Evolutionary conservation across 441 rosid species (phyloP).

Genomic region (Gossypium trilobum): DNA sequence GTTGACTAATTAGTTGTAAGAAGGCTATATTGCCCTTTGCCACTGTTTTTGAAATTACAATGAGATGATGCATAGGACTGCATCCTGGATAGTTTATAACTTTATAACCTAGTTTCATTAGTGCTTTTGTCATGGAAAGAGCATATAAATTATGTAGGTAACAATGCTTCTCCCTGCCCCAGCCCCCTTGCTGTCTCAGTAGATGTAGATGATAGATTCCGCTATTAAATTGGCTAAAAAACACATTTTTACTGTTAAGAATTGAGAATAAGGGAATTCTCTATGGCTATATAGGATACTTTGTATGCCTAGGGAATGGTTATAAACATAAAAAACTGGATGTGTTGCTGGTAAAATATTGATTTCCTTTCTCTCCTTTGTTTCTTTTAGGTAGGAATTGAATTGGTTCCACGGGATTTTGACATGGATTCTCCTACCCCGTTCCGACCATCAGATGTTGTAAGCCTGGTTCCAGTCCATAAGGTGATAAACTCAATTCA

Average conservation of each 20-base stretch:
- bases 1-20: not conserved
- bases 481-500: slow-evolving; percentile 33
- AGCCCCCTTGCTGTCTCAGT: not conserved
- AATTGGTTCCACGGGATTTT: slow-evolving; percentile 62
- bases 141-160: not conserved
- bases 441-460: slow-evolving; percentile 49
- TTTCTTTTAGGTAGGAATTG: slow-evolving; percentile 49
- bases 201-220: slow-evolving; percentile 1
- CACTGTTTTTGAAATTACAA: not conserved
- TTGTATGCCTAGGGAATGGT: not conserved
- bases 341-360: not conserved
- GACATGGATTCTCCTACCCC: slow-evolving; percentile 65
- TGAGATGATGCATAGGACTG: not conserved
- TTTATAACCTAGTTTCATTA: not conserved
- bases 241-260: not conserved
- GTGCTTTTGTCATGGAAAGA: not conserved
- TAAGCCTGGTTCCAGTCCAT: slow-evolving; percentile 58
- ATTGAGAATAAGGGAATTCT: not conserved
- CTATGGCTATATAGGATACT: not conserved
- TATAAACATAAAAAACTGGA: not conserved
- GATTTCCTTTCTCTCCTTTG: slow-evolving; percentile 4
- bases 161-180: not conserved
- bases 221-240: not conserved
- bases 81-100: not conserved
- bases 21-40: not conserved